Evolutionary conservation across 2,329 filamentous ascomycete genomes (phyloP).

Genomic region (Paradendryphiella salina): DNA sequence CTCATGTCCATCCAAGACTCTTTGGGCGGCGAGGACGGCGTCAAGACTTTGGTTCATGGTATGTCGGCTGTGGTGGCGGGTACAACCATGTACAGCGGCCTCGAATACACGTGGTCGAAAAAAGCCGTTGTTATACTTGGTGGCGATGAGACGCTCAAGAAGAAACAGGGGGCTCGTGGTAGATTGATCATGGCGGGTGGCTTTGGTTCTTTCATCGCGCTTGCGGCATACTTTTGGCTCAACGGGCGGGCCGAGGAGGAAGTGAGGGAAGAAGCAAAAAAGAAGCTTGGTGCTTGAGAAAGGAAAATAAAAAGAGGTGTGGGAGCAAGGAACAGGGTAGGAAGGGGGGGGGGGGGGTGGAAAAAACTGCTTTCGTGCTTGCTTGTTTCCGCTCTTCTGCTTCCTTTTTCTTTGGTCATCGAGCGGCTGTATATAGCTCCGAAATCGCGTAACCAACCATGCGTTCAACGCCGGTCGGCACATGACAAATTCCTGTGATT

Average conservation of each 20-base stretch:
- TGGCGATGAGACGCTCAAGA: constrained; percentile 52
- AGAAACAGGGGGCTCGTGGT: constrained; percentile 53
- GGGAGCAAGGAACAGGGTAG: background rate
- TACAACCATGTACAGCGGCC: constrained; percentile 91
- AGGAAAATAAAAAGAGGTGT: background rate
- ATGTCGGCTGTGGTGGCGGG: constrained; percentile 78
- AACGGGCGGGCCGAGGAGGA: constrained; percentile 18
- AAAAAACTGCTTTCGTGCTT: too few relatives aligned
- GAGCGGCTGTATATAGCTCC: too few relatives aligned
- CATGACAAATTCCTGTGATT: too few relatives aligned
- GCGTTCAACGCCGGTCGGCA: too few relatives aligned
- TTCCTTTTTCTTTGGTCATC: too few relatives aligned
- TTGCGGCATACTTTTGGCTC: constrained; percentile 43
- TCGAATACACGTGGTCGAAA: constrained; percentile 89
- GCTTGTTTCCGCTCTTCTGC: background rate
- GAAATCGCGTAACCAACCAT: too few relatives aligned
- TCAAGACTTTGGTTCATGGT: constrained; percentile 42
- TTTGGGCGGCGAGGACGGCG: constrained; percentile 38
- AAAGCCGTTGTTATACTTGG: constrained; percentile 86
- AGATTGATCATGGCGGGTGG: constrained; percentile 53
- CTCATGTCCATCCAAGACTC: constrained; percentile 31
- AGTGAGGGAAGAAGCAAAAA: constrained; percentile 8
- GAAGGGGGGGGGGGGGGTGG: too few relatives aligned
- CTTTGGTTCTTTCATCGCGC: constrained; percentile 51
- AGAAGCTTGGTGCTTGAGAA: background rate